Base-by-base conservation (phyloP, 23 red algal genomes). In the Gracilaria domingensis region DNA sequence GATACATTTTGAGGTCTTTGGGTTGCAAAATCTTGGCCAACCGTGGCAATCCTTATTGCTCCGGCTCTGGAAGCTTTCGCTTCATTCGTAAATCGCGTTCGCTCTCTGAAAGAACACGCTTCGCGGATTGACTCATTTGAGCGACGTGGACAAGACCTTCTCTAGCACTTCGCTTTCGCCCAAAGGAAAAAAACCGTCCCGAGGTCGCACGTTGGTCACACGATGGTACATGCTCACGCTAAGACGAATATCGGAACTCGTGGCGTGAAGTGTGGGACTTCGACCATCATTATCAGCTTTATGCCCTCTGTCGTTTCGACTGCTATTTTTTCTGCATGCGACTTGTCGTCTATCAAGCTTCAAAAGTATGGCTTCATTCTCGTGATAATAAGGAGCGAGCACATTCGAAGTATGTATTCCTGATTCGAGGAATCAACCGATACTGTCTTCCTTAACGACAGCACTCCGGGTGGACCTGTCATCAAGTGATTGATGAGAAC, bases 21-120 rank as follows among this genome's bases (percentile, higher is more conserved):
- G 78, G 84, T 35, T 88, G 62, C 25, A 96, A 55, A 74, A 98
- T 93, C 56, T 95, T 98, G 14, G 87, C 81, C 13, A 98, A 69
- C 74, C 95, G 96, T 9, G 79, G 91, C 33, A 98, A 80, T 66
- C 95, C 96, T 92, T 92, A 98, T 49, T 94, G 86, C 84, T 98
- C 96, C 9, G 85, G 70, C 85, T 91, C 87, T 49, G 95, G 88
- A 82, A 97, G 75, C 20, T 83, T 91, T 48, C 88, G 44, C 14
- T 79, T 75, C 78, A 83, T 75, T 32, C 88, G 70, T 25, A 70
- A 82, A 24, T 47, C 80, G 21, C 49, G 40, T 59, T 82, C 66
- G 36, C 91, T 24, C 42, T 97, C 74, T 34, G 82, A 81, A 36
- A 85, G 90, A 76, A 90, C 59, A 49, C 84, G 72, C 37, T 69